A percentile compares a stretch with the other conserved stretches of the same genome.
Conservation (phyloP, 352 stramenopile genomes). For the Paralagenidium karlingii region DNA sequence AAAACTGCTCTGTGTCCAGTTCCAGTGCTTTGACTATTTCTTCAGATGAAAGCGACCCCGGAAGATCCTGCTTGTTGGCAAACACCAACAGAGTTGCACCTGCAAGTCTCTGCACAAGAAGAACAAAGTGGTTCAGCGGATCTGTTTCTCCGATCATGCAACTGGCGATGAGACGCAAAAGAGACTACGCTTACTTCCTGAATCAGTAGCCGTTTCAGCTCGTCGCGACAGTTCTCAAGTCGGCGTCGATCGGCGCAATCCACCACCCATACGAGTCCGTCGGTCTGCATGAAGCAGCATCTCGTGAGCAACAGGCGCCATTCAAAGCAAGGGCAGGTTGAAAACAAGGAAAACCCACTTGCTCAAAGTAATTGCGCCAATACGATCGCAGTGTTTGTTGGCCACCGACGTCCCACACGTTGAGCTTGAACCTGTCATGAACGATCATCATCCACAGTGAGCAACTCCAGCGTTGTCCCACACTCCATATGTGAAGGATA, state of each 20-base stretch:
- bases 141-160: background rate
- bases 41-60: conserved; percentile 76
- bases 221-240: conserved; percentile 89
- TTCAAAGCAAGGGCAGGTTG: too few relatives aligned
- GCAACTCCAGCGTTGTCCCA: too few relatives aligned
- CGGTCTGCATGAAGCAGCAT: conserved; percentile 55
- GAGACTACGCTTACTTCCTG: conserved; percentile 8
- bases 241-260: conserved; percentile 91
- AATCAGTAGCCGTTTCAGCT: conserved; percentile 81
- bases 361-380: conserved; percentile 98
- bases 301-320: background rate
- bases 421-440: conserved; percentile 33
- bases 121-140: background rate
- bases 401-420: conserved; percentile 95
- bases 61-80: conserved; percentile 98
- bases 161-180: too few relatives aligned
- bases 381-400: conserved; percentile 97
- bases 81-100: conserved; percentile 98
- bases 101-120: conserved; percentile 85
- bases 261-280: conserved; percentile 98
- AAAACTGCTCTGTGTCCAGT: conserved; percentile 69
- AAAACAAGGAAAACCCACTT: conserved; percentile 10
- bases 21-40: conserved; percentile 88
- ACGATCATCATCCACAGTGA: background rate
- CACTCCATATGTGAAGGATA: too few relatives aligned